Evolutionary conservation across 2,329 filamentous ascomycete species (phyloP).

Genomic region (Sporothrix mexicana): DNA sequence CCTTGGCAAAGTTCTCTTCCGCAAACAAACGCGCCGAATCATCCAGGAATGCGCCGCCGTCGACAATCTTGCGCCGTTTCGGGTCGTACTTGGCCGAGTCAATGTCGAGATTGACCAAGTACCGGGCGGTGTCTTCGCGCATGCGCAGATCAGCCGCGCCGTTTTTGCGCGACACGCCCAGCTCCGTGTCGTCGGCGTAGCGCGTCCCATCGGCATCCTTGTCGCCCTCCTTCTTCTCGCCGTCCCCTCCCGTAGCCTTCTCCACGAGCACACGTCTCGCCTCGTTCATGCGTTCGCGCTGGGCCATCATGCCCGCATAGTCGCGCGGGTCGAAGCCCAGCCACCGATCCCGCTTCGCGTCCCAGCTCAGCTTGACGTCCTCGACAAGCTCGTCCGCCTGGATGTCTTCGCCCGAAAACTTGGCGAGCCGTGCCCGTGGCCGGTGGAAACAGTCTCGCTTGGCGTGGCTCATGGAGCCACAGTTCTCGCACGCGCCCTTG

Average conservation of each 20-base stretch:
- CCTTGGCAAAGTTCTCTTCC: slow-evolving; percentile 89
- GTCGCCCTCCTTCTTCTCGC: background rate
- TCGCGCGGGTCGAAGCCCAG: slow-evolving; percentile 94
- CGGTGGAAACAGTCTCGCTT: slow-evolving; percentile 90
- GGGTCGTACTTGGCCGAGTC: slow-evolving; percentile 98
- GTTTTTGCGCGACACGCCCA: slow-evolving; percentile 91
- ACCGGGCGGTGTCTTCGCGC: slow-evolving; percentile 96
- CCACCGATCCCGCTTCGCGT: slow-evolving; percentile 97
- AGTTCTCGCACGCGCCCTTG: slow-evolving; percentile 98
- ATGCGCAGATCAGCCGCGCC: slow-evolving; percentile 89
- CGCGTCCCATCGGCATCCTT: slow-evolving; percentile 32
- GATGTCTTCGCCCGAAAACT: slow-evolving; percentile 91
- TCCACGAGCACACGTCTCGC: slow-evolving; percentile 61
- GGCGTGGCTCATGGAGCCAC: slow-evolving; percentile 95
- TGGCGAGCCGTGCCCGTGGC: slow-evolving; percentile 86
- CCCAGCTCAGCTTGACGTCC: slow-evolving; percentile 88
- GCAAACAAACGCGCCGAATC: slow-evolving; percentile 82
- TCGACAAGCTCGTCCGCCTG: slow-evolving; percentile 89
- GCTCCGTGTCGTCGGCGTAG: slow-evolving; percentile 95
- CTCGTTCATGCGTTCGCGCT: slow-evolving; percentile 85
- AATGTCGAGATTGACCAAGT: slow-evolving; percentile 89
- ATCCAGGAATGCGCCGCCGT: slow-evolving; percentile 79
- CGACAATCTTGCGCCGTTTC: slow-evolving; percentile 90
- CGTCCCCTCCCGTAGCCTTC: slow-evolving; percentile 55
- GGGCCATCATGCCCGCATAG: slow-evolving; percentile 84